Base-by-base conservation (phyloP, 306 rosid species). In the Cucurbita moschata region DNA sequence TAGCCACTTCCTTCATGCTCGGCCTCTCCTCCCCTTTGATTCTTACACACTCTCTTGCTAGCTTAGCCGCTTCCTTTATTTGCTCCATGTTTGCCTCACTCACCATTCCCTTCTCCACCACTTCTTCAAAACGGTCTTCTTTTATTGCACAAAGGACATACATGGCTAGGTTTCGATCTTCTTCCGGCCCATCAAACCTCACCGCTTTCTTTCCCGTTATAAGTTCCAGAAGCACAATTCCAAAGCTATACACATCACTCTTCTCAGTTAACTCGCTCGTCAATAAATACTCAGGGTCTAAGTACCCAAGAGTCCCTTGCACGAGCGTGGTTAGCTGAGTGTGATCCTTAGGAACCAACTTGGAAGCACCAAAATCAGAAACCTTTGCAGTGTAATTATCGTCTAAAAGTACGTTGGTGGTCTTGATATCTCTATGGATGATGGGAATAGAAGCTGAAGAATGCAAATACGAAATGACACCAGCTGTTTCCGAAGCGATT, bases 21-120 rank as follows among this genome's bases (percentile, higher is more conserved):
- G 89, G 92, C 4, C 92, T 81, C 49, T 85, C 89, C 56, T 83
- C 87, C 46, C 87, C 85, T 43, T 10, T 85, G 2, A 83, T 8
- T 30, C 53, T 79, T 6, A 85, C 42, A 49, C 87, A 86, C 56
- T 16, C 57, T n/a, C 60, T 72, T 15, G 85, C 85, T 11, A 85
- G 62, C 30, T 64, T 71, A 0, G 81, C 84, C 53, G 77, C 78
- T 47, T 88, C 82, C 50, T 13, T 82, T 4, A 88, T n/a, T 19
- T 82, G 83, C 61, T 82, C 64, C 6, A 68, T 14, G 44, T 71
- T 81, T 26, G 9, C 78, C 7, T 5, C n/a, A 0, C 54, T 82
- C 7, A 18, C 38, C 38, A 65, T 18, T 52, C 13, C 2, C 4
- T 10, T 7, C 10, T 86, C 93, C 3, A 86, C 14, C 37, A 88